Conservation (phyloP, 2,329 filamentous ascomycete genomes). For the Penicillium sp. region DNA sequence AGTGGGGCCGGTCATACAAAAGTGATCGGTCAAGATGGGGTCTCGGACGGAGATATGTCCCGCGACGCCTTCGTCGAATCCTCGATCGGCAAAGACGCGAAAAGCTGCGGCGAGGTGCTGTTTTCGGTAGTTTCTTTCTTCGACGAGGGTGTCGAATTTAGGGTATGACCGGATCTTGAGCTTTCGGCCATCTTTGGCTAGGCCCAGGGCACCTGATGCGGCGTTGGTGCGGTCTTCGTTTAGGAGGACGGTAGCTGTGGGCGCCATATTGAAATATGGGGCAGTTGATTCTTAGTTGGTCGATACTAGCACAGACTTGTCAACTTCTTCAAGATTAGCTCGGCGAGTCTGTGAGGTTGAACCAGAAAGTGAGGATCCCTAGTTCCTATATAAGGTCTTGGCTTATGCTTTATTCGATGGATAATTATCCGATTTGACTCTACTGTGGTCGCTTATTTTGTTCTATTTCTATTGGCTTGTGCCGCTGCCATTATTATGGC, state of each 20-base stretch:
- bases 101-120: constrained; percentile 69
- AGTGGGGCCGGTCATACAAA: constrained; percentile 47
- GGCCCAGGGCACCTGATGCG: not conserved
- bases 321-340: not conserved
- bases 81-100: constrained; percentile 65
- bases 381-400: too few relatives aligned
- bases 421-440: too few relatives aligned
- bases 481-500: too few relatives aligned
- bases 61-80: constrained; percentile 67
- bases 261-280: not conserved
- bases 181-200: constrained; percentile 1
- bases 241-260: not conserved
- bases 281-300: not conserved
- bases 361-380: too few relatives aligned
- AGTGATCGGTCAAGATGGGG: constrained; percentile 58
- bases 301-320: not conserved
- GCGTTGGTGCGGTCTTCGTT: not conserved
- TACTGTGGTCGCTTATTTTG: too few relatives aligned
- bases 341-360: not conserved
- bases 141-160: constrained; percentile 52
- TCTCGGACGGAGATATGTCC: constrained; percentile 70
- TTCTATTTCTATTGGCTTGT: too few relatives aligned
- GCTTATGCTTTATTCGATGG: too few relatives aligned
- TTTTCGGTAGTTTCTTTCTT: constrained; percentile 59
- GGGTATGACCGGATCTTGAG: constrained; percentile 5